Conservation (phyloP, 2,329 filamentous ascomycete species). For the Colletotrichum spinosum region DNA sequence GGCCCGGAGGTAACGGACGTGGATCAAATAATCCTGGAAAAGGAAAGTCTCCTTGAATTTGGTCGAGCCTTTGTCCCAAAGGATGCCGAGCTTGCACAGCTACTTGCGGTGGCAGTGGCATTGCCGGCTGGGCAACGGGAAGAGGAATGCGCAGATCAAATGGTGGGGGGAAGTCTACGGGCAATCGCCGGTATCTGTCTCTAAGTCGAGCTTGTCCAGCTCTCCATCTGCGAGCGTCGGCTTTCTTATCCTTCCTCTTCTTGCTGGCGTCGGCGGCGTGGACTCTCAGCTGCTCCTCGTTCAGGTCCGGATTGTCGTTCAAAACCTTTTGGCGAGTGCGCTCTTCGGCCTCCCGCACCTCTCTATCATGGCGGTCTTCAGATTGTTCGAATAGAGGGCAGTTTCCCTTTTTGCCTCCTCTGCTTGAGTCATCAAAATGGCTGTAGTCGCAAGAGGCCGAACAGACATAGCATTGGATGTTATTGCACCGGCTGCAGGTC, state of each 20-base stretch:
- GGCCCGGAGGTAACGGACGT: too few relatives aligned
- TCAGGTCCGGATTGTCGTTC: slow-evolving; percentile 70
- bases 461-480: slow-evolving; percentile 78
- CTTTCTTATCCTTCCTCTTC: not conserved
- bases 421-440: slow-evolving; percentile 72
- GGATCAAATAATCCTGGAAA: too few relatives aligned
- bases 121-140: too few relatives aligned
- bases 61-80: too few relatives aligned
- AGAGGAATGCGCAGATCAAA: too few relatives aligned
- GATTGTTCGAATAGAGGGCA: slow-evolving; percentile 77
- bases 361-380: slow-evolving; percentile 70
- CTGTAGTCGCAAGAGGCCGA: slow-evolving; percentile 73
- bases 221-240: not conserved
- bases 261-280: slow-evolving; percentile 65
- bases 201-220: too few relatives aligned
- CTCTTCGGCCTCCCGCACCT: slow-evolving; percentile 72
- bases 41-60: too few relatives aligned
- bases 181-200: too few relatives aligned
- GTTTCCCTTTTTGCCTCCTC: slow-evolving; percentile 62
- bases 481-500: slow-evolving; percentile 71
- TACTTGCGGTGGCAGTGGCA: too few relatives aligned
- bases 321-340: slow-evolving; percentile 66
- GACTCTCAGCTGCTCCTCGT: slow-evolving; percentile 68
- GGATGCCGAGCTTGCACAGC: too few relatives aligned
- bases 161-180: too few relatives aligned